Evolutionary conservation across 305 asterid species (phyloP).

Genomic region (Fraxinus ornus): DNA sequence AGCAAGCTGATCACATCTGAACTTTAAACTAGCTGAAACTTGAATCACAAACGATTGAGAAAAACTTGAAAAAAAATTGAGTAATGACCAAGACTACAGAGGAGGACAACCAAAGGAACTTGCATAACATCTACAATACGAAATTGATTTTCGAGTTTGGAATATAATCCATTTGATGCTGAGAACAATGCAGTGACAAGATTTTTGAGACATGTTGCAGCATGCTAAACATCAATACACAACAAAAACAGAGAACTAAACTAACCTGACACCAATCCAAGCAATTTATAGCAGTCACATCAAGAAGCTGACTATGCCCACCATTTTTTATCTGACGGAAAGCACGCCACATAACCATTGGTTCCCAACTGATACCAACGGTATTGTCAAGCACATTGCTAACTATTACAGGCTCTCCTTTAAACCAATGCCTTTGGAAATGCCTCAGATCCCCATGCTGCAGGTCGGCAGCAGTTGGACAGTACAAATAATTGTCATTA

Average conservation of each 20-base stretch:
- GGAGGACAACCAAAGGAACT: not conserved
- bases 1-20: not conserved
- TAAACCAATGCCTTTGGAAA: conserved; percentile 65
- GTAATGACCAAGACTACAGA: not conserved
- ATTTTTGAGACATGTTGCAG: not conserved
- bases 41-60: not conserved
- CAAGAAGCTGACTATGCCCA: conserved; percentile 39
- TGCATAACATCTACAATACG: not conserved
- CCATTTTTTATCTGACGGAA: conserved; percentile 47
- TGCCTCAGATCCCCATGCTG: conserved; percentile 46
- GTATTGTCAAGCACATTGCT: conserved; percentile 59
- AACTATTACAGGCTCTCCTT: conserved; percentile 68
- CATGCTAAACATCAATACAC: not conserved
- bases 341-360: conserved; percentile 91
- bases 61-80: not conserved
- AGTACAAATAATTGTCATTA: conserved; percentile 46
- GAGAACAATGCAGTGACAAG: not conserved
- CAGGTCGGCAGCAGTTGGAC: conserved; percentile 52
- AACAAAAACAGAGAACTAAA: not conserved
- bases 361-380: conserved; percentile 77
- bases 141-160: not conserved
- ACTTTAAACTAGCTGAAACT: not conserved
- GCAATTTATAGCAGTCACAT: conserved; percentile 60
- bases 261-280: conserved; percentile 74
- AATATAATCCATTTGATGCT: not conserved